phyloP scores from a whole-genome alignment of 495 filamentous ascomycete species.

The Penicillium cataractarum region DNA sequence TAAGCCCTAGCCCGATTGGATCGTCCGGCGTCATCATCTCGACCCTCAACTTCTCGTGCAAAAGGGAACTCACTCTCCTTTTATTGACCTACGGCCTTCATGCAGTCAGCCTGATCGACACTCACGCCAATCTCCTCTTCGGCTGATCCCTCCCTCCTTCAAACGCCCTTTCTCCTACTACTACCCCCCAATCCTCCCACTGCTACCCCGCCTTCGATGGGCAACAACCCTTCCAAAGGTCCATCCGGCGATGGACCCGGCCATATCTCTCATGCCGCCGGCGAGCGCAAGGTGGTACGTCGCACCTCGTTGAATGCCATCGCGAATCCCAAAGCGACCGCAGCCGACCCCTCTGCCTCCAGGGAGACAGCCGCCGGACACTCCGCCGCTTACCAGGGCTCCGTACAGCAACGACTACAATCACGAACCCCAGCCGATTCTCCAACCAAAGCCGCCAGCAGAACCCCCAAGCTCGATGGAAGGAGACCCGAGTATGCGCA shows the following conservation, averaged over 20 bases:
- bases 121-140: slow-evolving; percentile 17
- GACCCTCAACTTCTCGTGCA: slow-evolving; percentile 20
- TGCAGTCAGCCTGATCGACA: slow-evolving; percentile 29
- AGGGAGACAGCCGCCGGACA: slow-evolving; percentile 47
- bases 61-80: slow-evolving; percentile 12
- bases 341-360: slow-evolving; percentile 47
- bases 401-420: slow-evolving; percentile 45
- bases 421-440: slow-evolving; percentile 40
- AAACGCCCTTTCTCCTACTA: slow-evolving; percentile 6
- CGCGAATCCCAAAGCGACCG: slow-evolving; percentile 42
- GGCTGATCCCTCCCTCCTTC: slow-evolving; percentile 8
- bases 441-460: slow-evolving; percentile 26
- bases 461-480: slow-evolving; percentile 26
- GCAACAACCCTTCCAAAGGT: slow-evolving; percentile 55
- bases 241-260: slow-evolving; percentile 40
- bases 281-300: slow-evolving; percentile 45
- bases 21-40: slow-evolving; percentile 27
- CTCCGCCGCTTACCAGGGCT: slow-evolving; percentile 39
- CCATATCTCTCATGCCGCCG: slow-evolving; percentile 30
- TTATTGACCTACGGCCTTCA: slow-evolving; percentile 23
- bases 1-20: slow-evolving; percentile 34
- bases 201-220: slow-evolving; percentile 46
- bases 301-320: slow-evolving; percentile 46
- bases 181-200: slow-evolving; percentile 10
- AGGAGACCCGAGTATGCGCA: slow-evolving; percentile 30